These are phyloP conservation scores for Cyberlindnera suaveolens DNA, from an alignment of 805 yeast genomes.

Conservation along the genomic window DNA sequence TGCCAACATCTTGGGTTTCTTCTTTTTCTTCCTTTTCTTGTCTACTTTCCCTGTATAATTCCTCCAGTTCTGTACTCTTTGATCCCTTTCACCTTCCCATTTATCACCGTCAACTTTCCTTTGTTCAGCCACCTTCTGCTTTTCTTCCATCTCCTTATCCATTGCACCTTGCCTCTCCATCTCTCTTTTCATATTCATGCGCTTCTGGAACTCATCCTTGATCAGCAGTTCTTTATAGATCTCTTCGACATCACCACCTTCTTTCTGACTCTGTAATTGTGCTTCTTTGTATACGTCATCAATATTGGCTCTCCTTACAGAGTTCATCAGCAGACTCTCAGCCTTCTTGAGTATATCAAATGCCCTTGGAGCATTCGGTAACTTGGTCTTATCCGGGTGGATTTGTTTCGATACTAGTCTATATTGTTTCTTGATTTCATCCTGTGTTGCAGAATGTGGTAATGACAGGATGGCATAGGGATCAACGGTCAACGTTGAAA, in stretches of 20 bases:
- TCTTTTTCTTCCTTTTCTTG: background rate
- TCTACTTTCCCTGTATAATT: background rate
- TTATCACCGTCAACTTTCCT: background rate
- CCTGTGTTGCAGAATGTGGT: background rate
- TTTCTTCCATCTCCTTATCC: background rate
- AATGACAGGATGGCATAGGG: slow-evolving; percentile 1
- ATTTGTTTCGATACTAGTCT: background rate
- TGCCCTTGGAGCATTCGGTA: background rate
- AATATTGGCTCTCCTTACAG: background rate
- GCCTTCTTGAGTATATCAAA: slow-evolving; percentile 2
- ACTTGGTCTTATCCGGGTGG: slow-evolving; percentile 1
- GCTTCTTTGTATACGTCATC: slow-evolving; percentile 1
- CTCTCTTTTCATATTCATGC: background rate
- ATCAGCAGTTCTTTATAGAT: background rate
- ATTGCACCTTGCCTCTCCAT: slow-evolving; percentile 1
- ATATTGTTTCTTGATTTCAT: slow-evolving; percentile 1
- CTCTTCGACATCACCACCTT: background rate
- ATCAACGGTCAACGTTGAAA: background rate
- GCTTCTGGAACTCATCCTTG: background rate
- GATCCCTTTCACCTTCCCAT: slow-evolving; percentile 1
- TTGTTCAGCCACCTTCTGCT: background rate
- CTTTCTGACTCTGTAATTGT: background rate
- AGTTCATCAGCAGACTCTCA: background rate
- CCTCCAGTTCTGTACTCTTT: slow-evolving; percentile 1
- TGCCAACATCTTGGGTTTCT: background rate